Evolutionary conservation across 129 eudicot species (phyloP).

Genomic region (Chrysanthemum seticuspe): DNA sequence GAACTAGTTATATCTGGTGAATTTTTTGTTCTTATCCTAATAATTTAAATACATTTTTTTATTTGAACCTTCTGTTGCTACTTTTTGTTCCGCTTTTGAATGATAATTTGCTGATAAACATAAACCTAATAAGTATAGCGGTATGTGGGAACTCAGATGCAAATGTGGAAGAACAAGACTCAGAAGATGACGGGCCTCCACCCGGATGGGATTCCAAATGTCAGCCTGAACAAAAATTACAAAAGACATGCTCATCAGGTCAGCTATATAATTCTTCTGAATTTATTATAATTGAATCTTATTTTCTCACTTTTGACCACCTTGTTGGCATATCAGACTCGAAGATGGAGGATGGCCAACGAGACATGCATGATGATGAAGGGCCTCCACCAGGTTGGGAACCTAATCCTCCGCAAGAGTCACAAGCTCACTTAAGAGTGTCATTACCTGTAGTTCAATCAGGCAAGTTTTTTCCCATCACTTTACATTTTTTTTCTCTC

Average conservation of each 20-base stretch:
- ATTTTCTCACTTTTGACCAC: neutral
- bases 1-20: conserved; percentile 33
- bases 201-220: conserved; percentile 42
- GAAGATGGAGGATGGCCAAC: conserved; percentile 29
- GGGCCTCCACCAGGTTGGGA: conserved; percentile 64
- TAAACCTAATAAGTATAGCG: neutral
- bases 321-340: conserved; percentile 19
- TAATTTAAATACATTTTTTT: neutral
- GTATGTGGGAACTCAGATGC: conserved; percentile 21
- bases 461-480: conserved; percentile 26
- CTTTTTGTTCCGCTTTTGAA: neutral
- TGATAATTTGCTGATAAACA: neutral
- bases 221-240: conserved; percentile 24
- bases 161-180: conserved; percentile 29
- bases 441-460: neutral
- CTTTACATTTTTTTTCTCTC: neutral
- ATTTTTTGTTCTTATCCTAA: neutral
- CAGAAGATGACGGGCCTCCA: conserved; percentile 39
- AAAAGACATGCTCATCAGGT: conserved; percentile 24
- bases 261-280: conserved; percentile 1
- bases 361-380: conserved; percentile 35
- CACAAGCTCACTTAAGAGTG: neutral
- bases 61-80: neutral
- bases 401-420: conserved; percentile 30
- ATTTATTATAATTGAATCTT: no score